Conservation (phyloP, 805 yeast genomes). For the Spathaspora hagerdaliae region DNA sequence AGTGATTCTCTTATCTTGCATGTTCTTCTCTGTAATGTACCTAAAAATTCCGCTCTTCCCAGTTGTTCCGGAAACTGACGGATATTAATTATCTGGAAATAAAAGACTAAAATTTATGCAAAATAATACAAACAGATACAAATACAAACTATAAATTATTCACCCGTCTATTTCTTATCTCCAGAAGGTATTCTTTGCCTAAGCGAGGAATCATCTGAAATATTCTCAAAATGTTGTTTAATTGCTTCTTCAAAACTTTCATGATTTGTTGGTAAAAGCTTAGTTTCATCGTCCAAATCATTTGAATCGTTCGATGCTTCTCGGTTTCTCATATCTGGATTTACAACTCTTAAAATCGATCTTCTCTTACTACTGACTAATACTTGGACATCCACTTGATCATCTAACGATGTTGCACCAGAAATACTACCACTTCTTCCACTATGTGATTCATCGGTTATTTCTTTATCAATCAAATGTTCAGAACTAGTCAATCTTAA, state of each 20-base stretch:
- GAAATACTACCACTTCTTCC: conserved; percentile 10
- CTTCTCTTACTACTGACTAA: conserved; percentile 64
- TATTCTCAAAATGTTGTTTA: conserved; percentile 6
- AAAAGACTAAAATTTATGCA: too few relatives aligned
- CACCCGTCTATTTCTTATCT: conserved; percentile 1
- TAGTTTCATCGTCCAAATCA: conserved; percentile 2
- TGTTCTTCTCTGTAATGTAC: too few relatives aligned
- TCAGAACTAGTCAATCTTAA: conserved; percentile 6
- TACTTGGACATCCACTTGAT: conserved; percentile 64
- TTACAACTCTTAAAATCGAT: conserved; percentile 54
- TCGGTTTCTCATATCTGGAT: conserved; percentile 40
- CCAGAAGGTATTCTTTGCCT: conserved; percentile 18
- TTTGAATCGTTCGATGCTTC: neutral
- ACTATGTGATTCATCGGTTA: neutral
- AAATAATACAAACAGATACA: too few relatives aligned
- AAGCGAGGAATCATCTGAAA: conserved; percentile 3
- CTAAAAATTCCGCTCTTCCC: too few relatives aligned
- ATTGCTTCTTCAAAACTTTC: conserved; percentile 2
- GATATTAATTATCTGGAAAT: too few relatives aligned
- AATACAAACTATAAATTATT: neutral
- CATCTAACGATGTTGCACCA: conserved; percentile 40
- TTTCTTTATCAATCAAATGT: conserved; percentile 1
- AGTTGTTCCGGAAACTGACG: too few relatives aligned
- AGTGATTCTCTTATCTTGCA: too few relatives aligned
- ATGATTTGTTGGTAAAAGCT: neutral